Conservation (phyloP, 257 asterid genomes). For the Lycium ferocissimum region DNA sequence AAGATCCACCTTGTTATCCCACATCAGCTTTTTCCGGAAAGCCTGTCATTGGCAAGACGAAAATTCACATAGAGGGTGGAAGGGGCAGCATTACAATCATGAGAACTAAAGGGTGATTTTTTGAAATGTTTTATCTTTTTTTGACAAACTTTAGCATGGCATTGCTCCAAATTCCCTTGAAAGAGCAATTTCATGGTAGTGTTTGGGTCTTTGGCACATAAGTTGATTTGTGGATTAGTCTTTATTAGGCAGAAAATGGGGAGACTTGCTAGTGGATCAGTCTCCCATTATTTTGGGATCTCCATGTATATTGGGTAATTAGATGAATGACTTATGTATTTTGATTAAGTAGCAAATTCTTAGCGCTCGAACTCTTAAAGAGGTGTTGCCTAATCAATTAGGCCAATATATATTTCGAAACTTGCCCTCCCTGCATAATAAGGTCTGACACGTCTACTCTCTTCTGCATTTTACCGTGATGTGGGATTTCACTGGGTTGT, state of each 20-base stretch:
- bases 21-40: slow-evolving; percentile 53
- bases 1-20: slow-evolving; percentile 38
- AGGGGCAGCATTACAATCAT: slow-evolving; percentile 48
- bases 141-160: not conserved
- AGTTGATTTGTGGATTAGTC: not conserved
- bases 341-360: not conserved
- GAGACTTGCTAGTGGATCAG: not conserved
- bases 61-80: slow-evolving; percentile 44
- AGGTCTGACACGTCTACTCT: no score
- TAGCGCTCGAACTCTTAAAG: not conserved
- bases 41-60: slow-evolving; percentile 46
- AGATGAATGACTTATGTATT: not conserved
- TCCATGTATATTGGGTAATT: slow-evolving; percentile 9
- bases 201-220: not conserved
- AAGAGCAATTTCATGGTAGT: not conserved
- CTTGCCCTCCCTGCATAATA: no score
- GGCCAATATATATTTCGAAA: not conserved
- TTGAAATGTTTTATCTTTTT: not conserved
- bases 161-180: slow-evolving; percentile 9
- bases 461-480: no score
- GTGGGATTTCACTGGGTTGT: no score
- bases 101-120: slow-evolving; percentile 46
- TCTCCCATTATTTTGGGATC: slow-evolving; percentile 16
- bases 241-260: slow-evolving; percentile 20
- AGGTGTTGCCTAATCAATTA: not conserved